Evolutionary conservation across 306 rosid genomes (phyloP), one percentile per base, ranked within the genome.

Genomic region (Psophocarpus tetragonolobus): DNA sequence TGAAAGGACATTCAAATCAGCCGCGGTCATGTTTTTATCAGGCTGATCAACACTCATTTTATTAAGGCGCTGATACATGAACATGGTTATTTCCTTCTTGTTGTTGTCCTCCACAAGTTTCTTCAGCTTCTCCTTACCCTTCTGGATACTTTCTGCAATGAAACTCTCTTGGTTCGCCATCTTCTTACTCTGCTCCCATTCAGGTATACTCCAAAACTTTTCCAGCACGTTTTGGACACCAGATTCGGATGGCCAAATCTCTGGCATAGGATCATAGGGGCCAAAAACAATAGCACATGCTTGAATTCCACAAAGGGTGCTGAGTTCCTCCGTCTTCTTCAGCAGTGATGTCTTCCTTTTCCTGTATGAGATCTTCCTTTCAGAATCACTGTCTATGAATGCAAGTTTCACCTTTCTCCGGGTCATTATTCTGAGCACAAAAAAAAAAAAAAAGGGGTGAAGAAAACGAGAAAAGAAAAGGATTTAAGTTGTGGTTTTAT

Each of bases 1-100:
- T 0, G 71, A 42, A 41, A 82, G 62, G 63, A 70, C 81, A 66
- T 70, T 76, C 14, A 82, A 38, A 76, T 82, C 82, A 11, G 21
- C 2, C 38, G n/a, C 14, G 2, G 24, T 20, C 42, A 82, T 62
- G 14, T 71, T 76, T 0, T 60, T 39, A 5, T 41, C 54, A 9
- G 24, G 70, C 4, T n/a, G n/a, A n/a, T 61, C 13, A 9, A 82
- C 6, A 18, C 27, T 69, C 14, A 74, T 74, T 0, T 61, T 73
- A 30, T 30, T 13, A 1, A 72, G 0, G 74, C 29, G 62, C 11
- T 80, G 60, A 21, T 11, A 48, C 83, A 72, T 50, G 29, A 62
- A 38, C 48, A 2, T 6, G 21, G 35, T 3, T 32, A 65, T 56
- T 29, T 82, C 65, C 35, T 47, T 51, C 35, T 60, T 35, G 5